These are phyloP conservation scores for Scedosporium dehoogii DNA, from an alignment of 2,329 filamentous ascomycete genomes.

Conservation along the genomic window DNA sequence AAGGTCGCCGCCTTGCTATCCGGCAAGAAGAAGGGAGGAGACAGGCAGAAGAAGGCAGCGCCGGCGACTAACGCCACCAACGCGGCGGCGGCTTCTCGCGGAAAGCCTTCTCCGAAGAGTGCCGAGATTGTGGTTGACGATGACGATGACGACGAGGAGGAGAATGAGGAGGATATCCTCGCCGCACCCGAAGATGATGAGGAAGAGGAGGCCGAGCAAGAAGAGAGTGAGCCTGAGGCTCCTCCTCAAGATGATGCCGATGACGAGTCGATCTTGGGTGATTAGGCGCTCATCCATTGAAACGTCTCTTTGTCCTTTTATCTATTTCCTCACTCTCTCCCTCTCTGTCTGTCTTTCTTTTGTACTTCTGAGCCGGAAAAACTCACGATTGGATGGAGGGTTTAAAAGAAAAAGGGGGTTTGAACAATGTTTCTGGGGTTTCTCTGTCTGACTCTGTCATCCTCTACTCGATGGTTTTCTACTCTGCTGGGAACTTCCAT, in stretches of 20 bases:
- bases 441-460: not conserved
- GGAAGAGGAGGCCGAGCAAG: slow-evolving; percentile 28
- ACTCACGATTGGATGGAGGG: no score
- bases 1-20: slow-evolving; percentile 33
- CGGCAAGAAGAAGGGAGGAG: slow-evolving; percentile 26
- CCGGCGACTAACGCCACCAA: slow-evolving; percentile 31
- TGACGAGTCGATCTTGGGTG: slow-evolving; percentile 1
- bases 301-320: not conserved
- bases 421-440: not conserved
- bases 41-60: slow-evolving; percentile 22
- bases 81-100: slow-evolving; percentile 47
- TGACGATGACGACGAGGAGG: slow-evolving; percentile 24
- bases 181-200: slow-evolving; percentile 11
- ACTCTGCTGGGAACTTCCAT: no score
- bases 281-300: not conserved
- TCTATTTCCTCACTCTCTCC: not conserved
- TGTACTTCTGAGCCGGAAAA: not conserved
- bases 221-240: slow-evolving; percentile 12
- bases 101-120: slow-evolving; percentile 33
- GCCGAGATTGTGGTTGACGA: slow-evolving; percentile 20
- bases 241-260: not conserved
- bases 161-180: slow-evolving; percentile 16
- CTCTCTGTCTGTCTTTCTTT: not conserved
- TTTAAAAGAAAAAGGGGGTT: not conserved
- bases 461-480: no score